Evolutionary conservation across 106 monocot genomes (phyloP), one percentile per base, ranked within the genome.

Genomic region (Vanilla planifolia): DNA sequence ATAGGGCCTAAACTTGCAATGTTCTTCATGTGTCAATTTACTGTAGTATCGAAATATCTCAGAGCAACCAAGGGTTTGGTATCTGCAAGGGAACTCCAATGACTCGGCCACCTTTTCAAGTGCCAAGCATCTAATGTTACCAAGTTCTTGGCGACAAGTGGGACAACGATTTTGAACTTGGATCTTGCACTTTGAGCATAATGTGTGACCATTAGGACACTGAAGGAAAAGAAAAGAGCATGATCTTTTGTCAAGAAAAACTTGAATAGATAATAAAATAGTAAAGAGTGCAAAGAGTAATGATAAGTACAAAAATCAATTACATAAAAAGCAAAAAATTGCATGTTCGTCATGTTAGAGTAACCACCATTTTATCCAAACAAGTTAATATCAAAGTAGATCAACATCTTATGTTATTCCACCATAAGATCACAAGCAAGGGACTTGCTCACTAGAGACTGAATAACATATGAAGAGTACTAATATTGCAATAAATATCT

Each of bases 21-120:
- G 9, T 48, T 48, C 24, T 11, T 48, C 48, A 25, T 48, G 48
- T 24, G 21, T 25, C 48, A 48, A 48, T 48, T 48, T 48, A 25
- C 48, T 48, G 23, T 48, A 48, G 48, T 48, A 48, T 24, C 24
- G 48, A n/a, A 48, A 25, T 23, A 8, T 25, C 25, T 48, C 48
- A 48, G 24, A 23, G 48, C 48, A 48, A 8, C 48, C 48, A 48
- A 25, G 16, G 48, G 2, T 48, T 8, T 9, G 25, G 24, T 48
- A 48, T 48, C 48, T 23, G 24, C 48, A 48, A 48, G 48, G 48
- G 48, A 48, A 25, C 24, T 48, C 24, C 1, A 48, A 25, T 1
- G 48, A 48, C 25, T 48, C 48, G 48, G 48, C 48, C 10, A 48
- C 8, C 25, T 48, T 48, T 10, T 48, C 48, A n/a, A 48, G 48